Conservation (phyloP, 2,329 filamentous ascomycete species). For the Apiospora malaysiana region DNA sequence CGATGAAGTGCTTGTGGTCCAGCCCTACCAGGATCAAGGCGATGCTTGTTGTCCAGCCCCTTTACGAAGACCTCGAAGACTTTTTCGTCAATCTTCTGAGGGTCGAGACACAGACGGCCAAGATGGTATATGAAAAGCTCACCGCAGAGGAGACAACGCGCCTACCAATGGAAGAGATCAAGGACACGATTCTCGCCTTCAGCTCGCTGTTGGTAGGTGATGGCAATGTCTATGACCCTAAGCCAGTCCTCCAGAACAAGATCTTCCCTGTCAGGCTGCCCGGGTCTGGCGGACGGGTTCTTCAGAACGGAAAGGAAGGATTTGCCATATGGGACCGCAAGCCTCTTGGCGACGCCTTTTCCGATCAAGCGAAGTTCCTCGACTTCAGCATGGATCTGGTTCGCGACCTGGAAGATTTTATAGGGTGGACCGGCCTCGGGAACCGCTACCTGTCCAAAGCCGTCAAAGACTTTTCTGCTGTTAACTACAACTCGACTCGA, state of each 20-base stretch:
- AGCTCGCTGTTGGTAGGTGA: slow-evolving; percentile 38
- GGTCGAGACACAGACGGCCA: slow-evolving; percentile 36
- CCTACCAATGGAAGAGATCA: slow-evolving; percentile 33
- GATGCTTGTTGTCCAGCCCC: slow-evolving; percentile 32
- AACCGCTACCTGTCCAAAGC: not conserved
- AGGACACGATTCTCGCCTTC: slow-evolving; percentile 39
- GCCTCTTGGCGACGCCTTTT: slow-evolving; percentile 36
- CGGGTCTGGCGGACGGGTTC: not conserved
- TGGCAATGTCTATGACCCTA: not conserved
- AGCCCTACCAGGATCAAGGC: slow-evolving; percentile 36
- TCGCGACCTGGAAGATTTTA: slow-evolving; percentile 35
- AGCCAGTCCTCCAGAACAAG: slow-evolving; percentile 18
- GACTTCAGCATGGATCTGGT: slow-evolving; percentile 45
- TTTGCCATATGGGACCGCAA: slow-evolving; percentile 46
- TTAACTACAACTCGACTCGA: not conserved
- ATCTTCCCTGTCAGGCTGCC: slow-evolving; percentile 35
- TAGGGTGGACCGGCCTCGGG: slow-evolving; percentile 42
- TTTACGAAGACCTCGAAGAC: slow-evolving; percentile 36
- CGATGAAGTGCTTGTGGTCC: slow-evolving; percentile 42
- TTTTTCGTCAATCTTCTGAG: slow-evolving; percentile 41
- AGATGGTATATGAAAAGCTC: slow-evolving; percentile 42
- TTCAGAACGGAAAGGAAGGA: slow-evolving; percentile 13
- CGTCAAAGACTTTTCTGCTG: not conserved
- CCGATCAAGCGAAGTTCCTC: slow-evolving; percentile 37
- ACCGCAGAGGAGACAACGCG: slow-evolving; percentile 17